phyloP scores from a whole-genome alignment of 2,329 filamentous ascomycete genomes.

The Ascochyta lentis region DNA sequence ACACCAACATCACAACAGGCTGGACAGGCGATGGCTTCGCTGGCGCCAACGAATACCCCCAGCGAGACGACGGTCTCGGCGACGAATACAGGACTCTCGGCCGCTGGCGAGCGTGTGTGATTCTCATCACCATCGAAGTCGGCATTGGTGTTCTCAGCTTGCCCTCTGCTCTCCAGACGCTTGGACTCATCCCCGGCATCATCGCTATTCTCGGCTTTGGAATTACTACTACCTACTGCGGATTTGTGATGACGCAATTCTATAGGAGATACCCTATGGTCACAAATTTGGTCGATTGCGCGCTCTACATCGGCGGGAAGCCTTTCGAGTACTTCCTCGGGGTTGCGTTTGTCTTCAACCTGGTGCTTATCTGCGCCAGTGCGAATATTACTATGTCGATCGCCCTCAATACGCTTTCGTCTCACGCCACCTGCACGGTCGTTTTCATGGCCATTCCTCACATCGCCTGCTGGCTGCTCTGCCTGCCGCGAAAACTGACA shows the following conservation, averaged over 20 bases:
- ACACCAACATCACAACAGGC: slow-evolving; percentile 33
- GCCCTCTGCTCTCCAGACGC: slow-evolving; percentile 36
- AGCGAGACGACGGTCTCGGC: slow-evolving; percentile 13
- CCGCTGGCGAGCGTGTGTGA: slow-evolving; percentile 38
- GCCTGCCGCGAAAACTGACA: slow-evolving; percentile 68
- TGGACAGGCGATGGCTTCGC: slow-evolving; percentile 34
- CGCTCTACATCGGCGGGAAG: slow-evolving; percentile 35
- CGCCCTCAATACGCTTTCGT: slow-evolving; percentile 68
- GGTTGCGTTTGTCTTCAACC: slow-evolving; percentile 34
- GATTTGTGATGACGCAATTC: slow-evolving; percentile 37
- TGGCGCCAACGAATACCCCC: slow-evolving; percentile 32
- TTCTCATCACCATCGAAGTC: slow-evolving; percentile 41
- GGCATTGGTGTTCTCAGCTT: slow-evolving; percentile 40
- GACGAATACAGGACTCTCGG: slow-evolving; percentile 38
- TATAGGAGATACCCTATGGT: slow-evolving; percentile 37
- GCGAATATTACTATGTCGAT: slow-evolving; percentile 54
- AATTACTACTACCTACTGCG: slow-evolving; percentile 35
- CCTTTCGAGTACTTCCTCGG: slow-evolving; percentile 36
- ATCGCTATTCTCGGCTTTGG: slow-evolving; percentile 41
- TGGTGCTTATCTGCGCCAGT: slow-evolving; percentile 38
- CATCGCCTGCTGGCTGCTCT: slow-evolving; percentile 65
- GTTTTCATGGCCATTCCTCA: slow-evolving; percentile 68
- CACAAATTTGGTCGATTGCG: slow-evolving; percentile 41
- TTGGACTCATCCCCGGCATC: slow-evolving; percentile 40
- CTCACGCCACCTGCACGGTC: slow-evolving; percentile 68